Conservation (phyloP, 2,329 filamentous ascomycete species). For the Mariannaea elegans region DNA sequence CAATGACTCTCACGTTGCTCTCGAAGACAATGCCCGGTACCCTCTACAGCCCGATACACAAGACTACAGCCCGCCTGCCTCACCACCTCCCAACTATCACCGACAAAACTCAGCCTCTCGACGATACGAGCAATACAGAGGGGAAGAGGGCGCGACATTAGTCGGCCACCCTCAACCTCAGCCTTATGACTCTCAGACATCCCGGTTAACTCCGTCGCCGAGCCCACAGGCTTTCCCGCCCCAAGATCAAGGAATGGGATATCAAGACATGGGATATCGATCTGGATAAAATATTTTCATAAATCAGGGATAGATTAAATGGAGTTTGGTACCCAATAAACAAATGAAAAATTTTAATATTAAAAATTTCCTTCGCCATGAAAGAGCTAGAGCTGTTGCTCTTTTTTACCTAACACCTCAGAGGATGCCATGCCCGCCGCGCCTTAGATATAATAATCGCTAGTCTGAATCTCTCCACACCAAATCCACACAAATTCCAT, state of each 20-base stretch:
- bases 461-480: too few species aligned
- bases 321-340: background rate
- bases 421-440: too few species aligned
- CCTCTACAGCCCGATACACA: background rate
- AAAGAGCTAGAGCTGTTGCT: too few species aligned
- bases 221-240: background rate
- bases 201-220: background rate
- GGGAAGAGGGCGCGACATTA: background rate
- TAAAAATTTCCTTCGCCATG: too few species aligned
- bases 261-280: background rate
- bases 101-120: background rate
- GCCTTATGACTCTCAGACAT: background rate
- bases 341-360: background rate
- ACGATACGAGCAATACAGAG: conserved; percentile 2
- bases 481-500: too few species aligned
- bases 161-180: conserved; percentile 1
- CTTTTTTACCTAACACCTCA: too few species aligned
- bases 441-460: too few species aligned
- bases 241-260: background rate
- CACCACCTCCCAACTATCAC: conserved; percentile 7
- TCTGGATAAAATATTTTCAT: background rate
- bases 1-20: background rate
- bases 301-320: too few species aligned
- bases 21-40: background rate
- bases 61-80: conserved; percentile 1